These are phyloP conservation scores for Friedmanniomyces simplex DNA, from an alignment of 495 filamentous ascomycete genomes.

Conservation along the genomic window DNA sequence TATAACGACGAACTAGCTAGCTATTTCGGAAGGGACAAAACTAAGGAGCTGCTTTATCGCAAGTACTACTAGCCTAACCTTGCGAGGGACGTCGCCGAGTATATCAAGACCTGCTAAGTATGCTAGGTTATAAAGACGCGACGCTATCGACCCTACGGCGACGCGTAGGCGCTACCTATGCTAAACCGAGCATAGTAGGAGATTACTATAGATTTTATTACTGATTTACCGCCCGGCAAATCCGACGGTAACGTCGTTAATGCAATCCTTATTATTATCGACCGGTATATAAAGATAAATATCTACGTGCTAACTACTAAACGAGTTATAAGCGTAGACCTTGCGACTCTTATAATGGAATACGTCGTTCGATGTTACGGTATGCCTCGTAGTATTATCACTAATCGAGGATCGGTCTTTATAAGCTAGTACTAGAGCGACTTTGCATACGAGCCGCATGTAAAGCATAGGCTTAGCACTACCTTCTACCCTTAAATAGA, in stretches of 20 bases:
- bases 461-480: background rate
- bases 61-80: background rate
- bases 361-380: background rate
- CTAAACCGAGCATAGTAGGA: background rate
- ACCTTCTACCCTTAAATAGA: background rate
- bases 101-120: background rate
- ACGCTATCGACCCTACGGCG: background rate
- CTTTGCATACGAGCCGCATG: background rate
- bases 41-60: background rate
- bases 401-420: background rate
- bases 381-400: background rate
- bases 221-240: background rate
- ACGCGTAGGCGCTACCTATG: background rate
- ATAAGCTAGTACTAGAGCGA: background rate
- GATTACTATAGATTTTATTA: background rate
- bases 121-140: background rate
- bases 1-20: background rate
- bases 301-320: background rate
- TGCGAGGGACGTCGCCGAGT: background rate
- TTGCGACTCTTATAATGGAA: background rate
- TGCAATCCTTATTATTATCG: background rate
- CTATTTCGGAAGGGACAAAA: background rate
- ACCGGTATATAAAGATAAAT: background rate
- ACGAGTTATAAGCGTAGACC: background rate
- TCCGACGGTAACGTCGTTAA: background rate